Evolutionary conservation across 306 rosid species (phyloP).

Genomic region (Astragalus glycyphyllos): DNA sequence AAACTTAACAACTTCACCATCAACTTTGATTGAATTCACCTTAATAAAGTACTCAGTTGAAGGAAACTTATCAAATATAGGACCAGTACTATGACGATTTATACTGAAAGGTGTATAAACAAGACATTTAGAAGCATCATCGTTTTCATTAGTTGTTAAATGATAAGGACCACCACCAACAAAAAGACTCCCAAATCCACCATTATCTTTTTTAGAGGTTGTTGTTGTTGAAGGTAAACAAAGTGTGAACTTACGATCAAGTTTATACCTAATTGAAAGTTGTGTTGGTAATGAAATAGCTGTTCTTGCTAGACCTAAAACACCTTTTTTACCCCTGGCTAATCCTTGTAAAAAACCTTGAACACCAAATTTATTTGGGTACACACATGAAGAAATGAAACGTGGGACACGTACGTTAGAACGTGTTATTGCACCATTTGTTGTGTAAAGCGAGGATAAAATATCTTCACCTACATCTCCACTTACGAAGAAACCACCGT

Average conservation of each 20-base stretch:
- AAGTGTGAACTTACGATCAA: slow-evolving; percentile 41
- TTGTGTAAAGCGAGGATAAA: neutral
- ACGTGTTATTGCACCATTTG: neutral
- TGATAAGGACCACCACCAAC: slow-evolving; percentile 44
- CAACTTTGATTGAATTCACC: slow-evolving; percentile 48
- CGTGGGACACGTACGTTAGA: neutral
- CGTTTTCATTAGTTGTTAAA: slow-evolving; percentile 2
- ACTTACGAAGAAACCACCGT: neutral
- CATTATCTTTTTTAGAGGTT: neutral
- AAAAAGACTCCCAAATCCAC: slow-evolving; percentile 32
- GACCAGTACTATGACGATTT: slow-evolving; percentile 30
- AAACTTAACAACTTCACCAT: slow-evolving; percentile 26
- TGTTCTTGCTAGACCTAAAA: slow-evolving; percentile 48
- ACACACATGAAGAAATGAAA: slow-evolving; percentile 42
- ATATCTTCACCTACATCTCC: slow-evolving; percentile 43
- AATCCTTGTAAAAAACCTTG: slow-evolving; percentile 36
- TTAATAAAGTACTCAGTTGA: slow-evolving; percentile 45
- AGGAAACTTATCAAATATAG: slow-evolving; percentile 35
- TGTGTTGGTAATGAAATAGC: slow-evolving; percentile 37
- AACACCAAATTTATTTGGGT: slow-evolving; percentile 32
- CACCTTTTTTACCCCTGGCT: slow-evolving; percentile 23
- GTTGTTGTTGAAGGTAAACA: slow-evolving; percentile 48
- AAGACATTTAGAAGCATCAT: slow-evolving; percentile 30
- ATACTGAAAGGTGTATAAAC: slow-evolving; percentile 35
- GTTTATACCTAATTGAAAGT: slow-evolving; percentile 16